Evolutionary conservation across 495 filamentous ascomycete species (phyloP), one percentile per base, ranked within the genome.

Genomic region (Tuber aestivum): DNA sequence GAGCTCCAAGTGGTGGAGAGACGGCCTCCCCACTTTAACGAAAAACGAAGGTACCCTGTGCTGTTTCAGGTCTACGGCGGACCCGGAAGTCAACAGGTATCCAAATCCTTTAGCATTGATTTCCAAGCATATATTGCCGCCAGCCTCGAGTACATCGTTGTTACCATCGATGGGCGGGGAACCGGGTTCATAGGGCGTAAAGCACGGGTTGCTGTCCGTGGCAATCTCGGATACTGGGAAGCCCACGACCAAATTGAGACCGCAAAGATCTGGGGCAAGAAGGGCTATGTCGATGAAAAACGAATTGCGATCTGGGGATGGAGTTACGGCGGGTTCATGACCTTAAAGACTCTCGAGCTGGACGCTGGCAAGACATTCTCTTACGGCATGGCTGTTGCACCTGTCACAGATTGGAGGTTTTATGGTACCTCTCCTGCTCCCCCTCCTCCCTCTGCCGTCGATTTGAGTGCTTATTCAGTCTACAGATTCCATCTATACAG

Each of bases 331-430:
- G 95, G 95, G 27, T 99, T 97, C 86, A 94, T 93, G 90, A 93
- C 95, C n/a, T 86, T 99, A 73, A 99, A 99, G 86, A 94, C 93
- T 6, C 88, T 99, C 3, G 95, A 99, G 85, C 87, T 90, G 77
- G 95, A 99, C 84, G 95, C 87, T 2, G 95, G 95, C 9, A 81
- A 89, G 79, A 98, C 94, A 0, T 99, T 98, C 85, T 89, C 89
- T 45, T 99, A 98, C 82, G 95, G 96, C 41, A 97, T 99, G 93
- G 94, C 95, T 20, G 95, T 99, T 38, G 96, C 96, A 5, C 95
- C 95, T 16, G 95, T 99, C 20, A 99, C 96, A 1, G 94, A 99
- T 83, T 99, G 96, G 96, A 87, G 91, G 69, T 96, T 91, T 83
- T 97, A 97, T 83, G 89, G 89, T 90, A 84, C 75, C 75, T 76